Conservation (phyloP, 1,139 yeast species). For the Saccharomycopsis hybrid region DNA sequence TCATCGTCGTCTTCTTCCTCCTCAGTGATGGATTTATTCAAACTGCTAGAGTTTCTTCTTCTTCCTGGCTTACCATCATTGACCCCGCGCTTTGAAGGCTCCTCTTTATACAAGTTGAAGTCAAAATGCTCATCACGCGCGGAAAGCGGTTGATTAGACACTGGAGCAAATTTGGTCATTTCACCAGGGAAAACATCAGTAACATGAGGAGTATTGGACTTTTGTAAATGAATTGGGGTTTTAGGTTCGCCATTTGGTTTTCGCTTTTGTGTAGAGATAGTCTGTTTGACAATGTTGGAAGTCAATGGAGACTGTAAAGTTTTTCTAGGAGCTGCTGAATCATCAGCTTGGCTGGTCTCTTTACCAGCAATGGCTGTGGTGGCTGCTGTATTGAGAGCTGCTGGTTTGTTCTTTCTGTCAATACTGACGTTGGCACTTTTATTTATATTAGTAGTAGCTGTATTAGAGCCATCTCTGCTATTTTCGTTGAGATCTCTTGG, state of each 20-base stretch:
- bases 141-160: slow-evolving; percentile 48
- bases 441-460: no score
- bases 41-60: no score
- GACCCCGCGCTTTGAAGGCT: slow-evolving; percentile 24
- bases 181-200: slow-evolving; percentile 49
- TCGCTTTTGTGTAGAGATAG: slow-evolving; percentile 11
- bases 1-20: slow-evolving; percentile 25
- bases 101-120: slow-evolving; percentile 30
- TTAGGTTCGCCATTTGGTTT: slow-evolving; percentile 17
- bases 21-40: background rate
- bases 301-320: slow-evolving; percentile 17
- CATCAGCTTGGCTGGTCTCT: background rate
- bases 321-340: slow-evolving; percentile 7
- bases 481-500: background rate
- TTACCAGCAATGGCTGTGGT: background rate
- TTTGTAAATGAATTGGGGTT: slow-evolving; percentile 20
- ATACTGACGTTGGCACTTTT: no score
- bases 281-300: slow-evolving; percentile 18
- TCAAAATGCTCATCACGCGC: slow-evolving; percentile 44
- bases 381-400: background rate
- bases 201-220: slow-evolving; percentile 25
- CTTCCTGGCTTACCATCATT: no score
- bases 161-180: slow-evolving; percentile 42
- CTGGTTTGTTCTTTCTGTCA: background rate
- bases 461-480: background rate